These are phyloP conservation scores for Lyophyllum shimeji DNA, from an alignment of 768 basidiomycete genomes.

Conservation along the genomic window DNA sequence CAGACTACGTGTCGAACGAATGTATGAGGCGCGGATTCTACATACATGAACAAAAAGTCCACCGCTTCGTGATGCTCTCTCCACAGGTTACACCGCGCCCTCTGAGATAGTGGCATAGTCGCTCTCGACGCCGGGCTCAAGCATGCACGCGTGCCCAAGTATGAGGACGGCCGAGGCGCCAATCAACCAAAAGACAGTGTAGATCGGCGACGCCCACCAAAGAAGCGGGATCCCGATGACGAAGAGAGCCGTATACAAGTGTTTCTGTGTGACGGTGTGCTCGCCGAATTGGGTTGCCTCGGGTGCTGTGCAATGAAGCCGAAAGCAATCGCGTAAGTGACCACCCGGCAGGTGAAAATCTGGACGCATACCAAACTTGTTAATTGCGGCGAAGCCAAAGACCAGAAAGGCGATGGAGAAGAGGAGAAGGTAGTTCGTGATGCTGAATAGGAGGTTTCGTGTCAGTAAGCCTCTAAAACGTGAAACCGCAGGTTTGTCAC, in stretches of 20 bases:
- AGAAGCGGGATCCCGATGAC: slow-evolving; percentile 90
- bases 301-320: slow-evolving; percentile 47
- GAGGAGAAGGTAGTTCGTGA: slow-evolving; percentile 82
- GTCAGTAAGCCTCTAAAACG: neutral
- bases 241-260: slow-evolving; percentile 86
- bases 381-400: slow-evolving; percentile 88
- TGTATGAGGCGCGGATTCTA: neutral
- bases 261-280: slow-evolving; percentile 83
- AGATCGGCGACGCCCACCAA: slow-evolving; percentile 71
- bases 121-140: slow-evolving; percentile 95
- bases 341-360: neutral
- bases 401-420: slow-evolving; percentile 85
- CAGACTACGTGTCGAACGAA: neutral
- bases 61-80: neutral
- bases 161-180: slow-evolving; percentile 85
- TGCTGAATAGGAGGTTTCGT: slow-evolving; percentile 35
- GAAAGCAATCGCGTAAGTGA: neutral
- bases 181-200: slow-evolving; percentile 93
- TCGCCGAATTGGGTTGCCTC: slow-evolving; percentile 85
- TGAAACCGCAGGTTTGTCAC: slow-evolving; percentile 5
- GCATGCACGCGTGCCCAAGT: slow-evolving; percentile 79
- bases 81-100: slow-evolving; percentile 33
- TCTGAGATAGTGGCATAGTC: slow-evolving; percentile 86
- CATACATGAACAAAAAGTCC: neutral
- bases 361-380: slow-evolving; percentile 72